These are phyloP conservation scores for Auriculariales sp. DNA, from an alignment of 768 basidiomycete genomes.

Conservation along the genomic window DNA sequence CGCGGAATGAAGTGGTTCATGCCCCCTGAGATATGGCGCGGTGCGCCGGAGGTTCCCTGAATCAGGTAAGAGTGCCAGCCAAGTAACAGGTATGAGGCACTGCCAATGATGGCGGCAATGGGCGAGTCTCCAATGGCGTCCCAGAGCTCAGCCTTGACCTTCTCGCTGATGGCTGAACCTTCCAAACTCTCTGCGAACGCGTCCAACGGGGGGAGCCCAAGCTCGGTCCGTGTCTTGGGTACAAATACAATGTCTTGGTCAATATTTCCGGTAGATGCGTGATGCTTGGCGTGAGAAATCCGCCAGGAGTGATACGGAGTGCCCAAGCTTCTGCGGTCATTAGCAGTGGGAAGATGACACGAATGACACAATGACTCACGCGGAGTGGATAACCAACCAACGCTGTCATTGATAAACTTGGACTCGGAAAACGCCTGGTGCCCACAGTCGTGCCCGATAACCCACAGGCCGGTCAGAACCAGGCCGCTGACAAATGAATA, in stretches of 20 bases:
- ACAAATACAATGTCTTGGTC: conserved; percentile 30
- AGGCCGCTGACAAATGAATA: conserved; percentile 21
- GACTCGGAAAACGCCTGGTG: conserved; percentile 30
- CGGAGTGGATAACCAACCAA: conserved; percentile 28
- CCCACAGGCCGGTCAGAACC: conserved; percentile 27
- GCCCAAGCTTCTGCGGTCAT: conserved; percentile 11
- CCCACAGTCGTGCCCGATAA: conserved; percentile 23
- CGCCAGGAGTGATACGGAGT: conserved; percentile 32
- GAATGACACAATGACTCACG: conserved; percentile 3
- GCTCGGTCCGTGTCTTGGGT: conserved; percentile 21
- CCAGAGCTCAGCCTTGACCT: conserved; percentile 3
- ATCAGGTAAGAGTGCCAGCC: no score
- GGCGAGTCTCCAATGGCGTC: conserved; percentile 23
- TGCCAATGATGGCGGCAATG: conserved; percentile 10
- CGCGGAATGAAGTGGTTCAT: conserved; percentile 2
- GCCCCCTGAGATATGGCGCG: no score
- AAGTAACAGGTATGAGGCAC: neutral
- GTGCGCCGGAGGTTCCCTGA: no score
- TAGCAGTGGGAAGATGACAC: neutral
- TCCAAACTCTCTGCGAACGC: neutral
- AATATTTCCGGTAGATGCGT: conserved; percentile 28
- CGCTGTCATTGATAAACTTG: conserved; percentile 28
- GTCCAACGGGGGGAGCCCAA: conserved; percentile 5
- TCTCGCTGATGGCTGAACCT: neutral
- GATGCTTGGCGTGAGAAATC: conserved; percentile 28